Percentiles rank a stretch among this genome's conserved stretches.
These are phyloP conservation scores for Hordeum pubiflorum DNA, from an alignment of 202 grass and related monocot genomes.

Conservation along the genomic window DNA sequence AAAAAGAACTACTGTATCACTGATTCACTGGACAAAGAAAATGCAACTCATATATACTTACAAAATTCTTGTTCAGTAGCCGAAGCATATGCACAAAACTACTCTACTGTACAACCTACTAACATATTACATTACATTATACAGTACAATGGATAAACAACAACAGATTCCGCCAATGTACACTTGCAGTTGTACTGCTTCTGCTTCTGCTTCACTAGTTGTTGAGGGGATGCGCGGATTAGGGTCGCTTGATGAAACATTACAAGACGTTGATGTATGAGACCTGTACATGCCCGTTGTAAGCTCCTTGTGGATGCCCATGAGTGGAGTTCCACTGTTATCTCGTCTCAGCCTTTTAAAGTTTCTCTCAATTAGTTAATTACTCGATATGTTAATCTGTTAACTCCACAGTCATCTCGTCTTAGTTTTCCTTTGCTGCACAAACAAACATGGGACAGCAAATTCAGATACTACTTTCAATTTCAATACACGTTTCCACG, in stretches of 20 bases:
- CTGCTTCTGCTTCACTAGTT: background rate
- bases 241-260: background rate
- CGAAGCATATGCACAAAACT: slow-evolving; percentile 19
- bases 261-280: background rate
- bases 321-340: background rate
- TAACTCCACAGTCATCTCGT: background rate
- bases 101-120: slow-evolving; percentile 13
- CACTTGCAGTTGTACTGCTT: background rate
- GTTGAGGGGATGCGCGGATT: background rate
- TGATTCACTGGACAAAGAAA: background rate
- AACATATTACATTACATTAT: background rate
- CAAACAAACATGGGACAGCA: background rate
- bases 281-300: slow-evolving; percentile 7
- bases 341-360: background rate
- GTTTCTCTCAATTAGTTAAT: slow-evolving; percentile 17
- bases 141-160: slow-evolving; percentile 14
- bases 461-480: background rate
- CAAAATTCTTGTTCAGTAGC: slow-evolving; percentile 23
- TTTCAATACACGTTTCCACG: background rate
- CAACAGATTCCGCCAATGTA: slow-evolving; percentile 15
- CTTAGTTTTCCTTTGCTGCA: slow-evolving; percentile 36
- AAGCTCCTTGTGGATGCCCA: background rate
- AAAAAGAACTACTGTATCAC: background rate
- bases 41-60: background rate
- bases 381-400: background rate